These are phyloP conservation scores for Sanghuangporus weigelae DNA, from an alignment of 1,284 basidiomycete species.

Conservation along the genomic window DNA sequence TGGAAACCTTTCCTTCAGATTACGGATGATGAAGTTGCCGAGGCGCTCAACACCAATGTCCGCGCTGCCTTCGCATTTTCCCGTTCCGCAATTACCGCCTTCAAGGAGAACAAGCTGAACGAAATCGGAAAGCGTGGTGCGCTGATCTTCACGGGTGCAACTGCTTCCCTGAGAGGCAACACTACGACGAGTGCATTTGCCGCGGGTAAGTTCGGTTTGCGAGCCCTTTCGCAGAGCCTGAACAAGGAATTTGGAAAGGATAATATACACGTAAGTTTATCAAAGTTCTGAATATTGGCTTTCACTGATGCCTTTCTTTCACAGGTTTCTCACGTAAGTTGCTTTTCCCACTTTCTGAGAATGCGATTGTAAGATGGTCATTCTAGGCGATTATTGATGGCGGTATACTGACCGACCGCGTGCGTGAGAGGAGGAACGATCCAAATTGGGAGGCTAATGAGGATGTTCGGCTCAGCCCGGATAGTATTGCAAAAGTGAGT, in stretches of 20 bases:
- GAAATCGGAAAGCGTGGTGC: slow-evolving; percentile 25
- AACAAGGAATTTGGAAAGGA: slow-evolving; percentile 31
- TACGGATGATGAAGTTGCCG: slow-evolving; percentile 21
- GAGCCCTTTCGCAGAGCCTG: slow-evolving; percentile 27
- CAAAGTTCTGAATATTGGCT: neutral
- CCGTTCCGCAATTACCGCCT: slow-evolving; percentile 24
- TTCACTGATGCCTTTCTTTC: neutral
- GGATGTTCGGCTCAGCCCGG: slow-evolving; percentile 23
- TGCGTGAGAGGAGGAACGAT: slow-evolving; percentile 5
- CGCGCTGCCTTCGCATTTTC: slow-evolving; percentile 28
- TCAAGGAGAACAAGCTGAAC: slow-evolving; percentile 21
- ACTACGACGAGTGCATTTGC: slow-evolving; percentile 27
- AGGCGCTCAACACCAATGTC: slow-evolving; percentile 24
- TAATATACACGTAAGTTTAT: slow-evolving; percentile 26
- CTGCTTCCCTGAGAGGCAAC: slow-evolving; percentile 26
- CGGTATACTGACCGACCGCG: slow-evolving; percentile 14
- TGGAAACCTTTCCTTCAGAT: slow-evolving; percentile 27
- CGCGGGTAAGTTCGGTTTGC: slow-evolving; percentile 29
- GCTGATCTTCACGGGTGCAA: slow-evolving; percentile 30
- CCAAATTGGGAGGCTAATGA: slow-evolving; percentile 23
- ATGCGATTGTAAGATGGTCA: too few species aligned
- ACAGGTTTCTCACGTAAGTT: slow-evolving; percentile 10
- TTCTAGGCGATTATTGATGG: neutral
- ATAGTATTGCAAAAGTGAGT: slow-evolving; percentile 26
- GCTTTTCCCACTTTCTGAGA: neutral